These are phyloP conservation scores for Lumnitzera racemosa DNA, from an alignment of 345 rosid genomes.

Conservation along the genomic window DNA sequence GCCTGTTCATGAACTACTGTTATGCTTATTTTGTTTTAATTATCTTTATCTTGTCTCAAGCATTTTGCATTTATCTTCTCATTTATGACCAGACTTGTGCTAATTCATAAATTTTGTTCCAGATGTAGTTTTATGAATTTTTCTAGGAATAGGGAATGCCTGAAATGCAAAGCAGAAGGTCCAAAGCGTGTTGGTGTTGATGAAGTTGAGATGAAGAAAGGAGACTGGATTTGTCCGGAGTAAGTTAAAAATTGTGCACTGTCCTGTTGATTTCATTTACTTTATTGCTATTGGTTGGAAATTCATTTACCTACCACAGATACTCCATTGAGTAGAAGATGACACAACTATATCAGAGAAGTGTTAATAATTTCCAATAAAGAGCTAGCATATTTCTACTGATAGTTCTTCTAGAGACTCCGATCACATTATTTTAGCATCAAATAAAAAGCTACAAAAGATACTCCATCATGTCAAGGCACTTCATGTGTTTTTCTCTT, in stretches of 20 bases:
- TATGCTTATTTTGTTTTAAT: too few species aligned
- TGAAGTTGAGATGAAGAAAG: slow-evolving; percentile 58
- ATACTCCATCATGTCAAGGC: too few species aligned
- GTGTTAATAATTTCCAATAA: too few species aligned
- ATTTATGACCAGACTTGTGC: background rate
- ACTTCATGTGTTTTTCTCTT: too few species aligned
- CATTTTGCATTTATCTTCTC: slow-evolving; percentile 1
- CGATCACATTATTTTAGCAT: too few species aligned
- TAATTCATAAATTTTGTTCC: slow-evolving; percentile 13
- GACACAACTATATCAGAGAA: too few species aligned
- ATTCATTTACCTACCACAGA: too few species aligned
- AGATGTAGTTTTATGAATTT: slow-evolving; percentile 70
- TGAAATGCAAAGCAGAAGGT: slow-evolving; percentile 58
- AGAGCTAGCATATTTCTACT: too few species aligned
- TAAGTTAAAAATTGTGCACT: slow-evolving; percentile 18
- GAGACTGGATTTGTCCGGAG: slow-evolving; percentile 77
- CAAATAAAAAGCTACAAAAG: too few species aligned
- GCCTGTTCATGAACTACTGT: too few species aligned
- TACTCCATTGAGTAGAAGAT: too few species aligned
- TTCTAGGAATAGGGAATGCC: slow-evolving; percentile 48
- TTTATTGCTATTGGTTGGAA: background rate
- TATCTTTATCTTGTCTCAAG: background rate
- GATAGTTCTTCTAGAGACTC: too few species aligned
- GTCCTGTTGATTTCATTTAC: background rate
- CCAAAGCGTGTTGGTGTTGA: slow-evolving; percentile 30